Evolutionary conservation across 2,329 filamentous ascomycete genomes (phyloP), one percentile per base, ranked within the genome.

Genomic region (Colletotrichum plurivorum): DNA sequence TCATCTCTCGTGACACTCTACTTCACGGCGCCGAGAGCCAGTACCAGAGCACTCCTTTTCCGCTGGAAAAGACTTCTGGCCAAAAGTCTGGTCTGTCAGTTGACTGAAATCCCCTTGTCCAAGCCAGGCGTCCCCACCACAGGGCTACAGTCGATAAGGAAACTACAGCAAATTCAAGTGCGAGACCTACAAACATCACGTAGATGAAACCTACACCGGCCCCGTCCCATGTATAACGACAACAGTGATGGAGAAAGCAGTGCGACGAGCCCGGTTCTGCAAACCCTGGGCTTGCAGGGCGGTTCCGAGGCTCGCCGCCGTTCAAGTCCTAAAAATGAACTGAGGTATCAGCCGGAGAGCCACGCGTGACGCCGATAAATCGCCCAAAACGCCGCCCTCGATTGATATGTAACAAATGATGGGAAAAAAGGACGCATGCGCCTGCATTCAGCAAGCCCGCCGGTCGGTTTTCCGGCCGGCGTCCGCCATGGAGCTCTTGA

Each of bases 321-420:
- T n/a, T 22, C 27, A 43, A 53, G 16, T 67, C 49, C 51, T 31
- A 55, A 49, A 45, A n/a, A 22, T 22, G 45, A 49, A 54, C 31
- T 55, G 48, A 67, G 68, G 64, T 69, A 71, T 72, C 70, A 71
- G 69, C 43, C 57, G 51, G 56, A 61, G 58, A 65, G 65, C 52
- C 64, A 66, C 68, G 68, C 46, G 41, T 27, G 70, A 66, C 60
- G 70, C 70, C 69, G n/a, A 62, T 48, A 57, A 36, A 61, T 63
- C 70, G 63, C 69, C 70, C 53, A 58, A 39, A 72, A 72, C 70
- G 70, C 70, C 70, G 68, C 68, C 65, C 43, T 69, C 57, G 53
- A 68, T 48, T 59, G 57, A 68, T 4, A 25, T 18, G 27, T 53
- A 36, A 61, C 46, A 52, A 45, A 22, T n/a, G 10, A 16, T 46